Evolutionary conservation across 352 stramenopile genomes (phyloP).

Genomic region (Hyaloperonospora brassicae): DNA sequence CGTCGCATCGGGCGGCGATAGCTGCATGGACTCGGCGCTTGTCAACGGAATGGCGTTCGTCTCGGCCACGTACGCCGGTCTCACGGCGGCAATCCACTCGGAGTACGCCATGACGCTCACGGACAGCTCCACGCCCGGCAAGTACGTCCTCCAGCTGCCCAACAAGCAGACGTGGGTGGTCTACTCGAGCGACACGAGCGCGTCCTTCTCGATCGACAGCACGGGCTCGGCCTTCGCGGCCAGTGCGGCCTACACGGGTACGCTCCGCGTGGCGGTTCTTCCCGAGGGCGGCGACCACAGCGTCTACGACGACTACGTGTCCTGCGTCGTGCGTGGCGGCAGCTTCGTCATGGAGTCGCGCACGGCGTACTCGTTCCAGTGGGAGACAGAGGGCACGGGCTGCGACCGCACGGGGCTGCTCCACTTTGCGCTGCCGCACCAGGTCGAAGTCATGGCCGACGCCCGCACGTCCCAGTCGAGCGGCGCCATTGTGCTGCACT

Average conservation of each 20-base stretch:
- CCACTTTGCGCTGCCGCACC: constrained; percentile 66
- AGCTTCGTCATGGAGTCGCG: constrained; percentile 39
- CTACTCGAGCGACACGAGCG: constrained; percentile 40
- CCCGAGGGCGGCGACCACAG: constrained; percentile 27
- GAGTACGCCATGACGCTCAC: constrained; percentile 46
- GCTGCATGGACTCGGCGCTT: constrained; percentile 50
- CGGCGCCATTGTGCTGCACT: constrained; percentile 41
- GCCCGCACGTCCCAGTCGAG: constrained; percentile 2
- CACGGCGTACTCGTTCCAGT: constrained; percentile 60
- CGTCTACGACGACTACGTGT: constrained; percentile 53
- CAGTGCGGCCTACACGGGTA: constrained; percentile 37
- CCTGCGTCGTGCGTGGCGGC: constrained; percentile 50
- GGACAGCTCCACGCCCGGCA: constrained; percentile 32
- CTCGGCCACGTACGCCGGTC: constrained; percentile 47
- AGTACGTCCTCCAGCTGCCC: constrained; percentile 48
- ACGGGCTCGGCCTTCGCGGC: constrained; percentile 34
- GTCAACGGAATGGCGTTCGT: constrained; percentile 73
- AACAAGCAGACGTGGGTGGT: constrained; percentile 73
- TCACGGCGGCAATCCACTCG: constrained; percentile 45
- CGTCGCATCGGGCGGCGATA: constrained; percentile 19
- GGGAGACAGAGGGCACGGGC: constrained; percentile 40
- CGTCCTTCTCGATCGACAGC: constrained; percentile 37
- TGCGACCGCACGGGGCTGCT: constrained; percentile 44
- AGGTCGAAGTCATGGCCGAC: constrained; percentile 37
- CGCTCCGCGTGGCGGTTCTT: constrained; percentile 55